Evolutionary conservation across 495 filamentous ascomycete species (phyloP).

Genomic region (Penicillium canescens): DNA sequence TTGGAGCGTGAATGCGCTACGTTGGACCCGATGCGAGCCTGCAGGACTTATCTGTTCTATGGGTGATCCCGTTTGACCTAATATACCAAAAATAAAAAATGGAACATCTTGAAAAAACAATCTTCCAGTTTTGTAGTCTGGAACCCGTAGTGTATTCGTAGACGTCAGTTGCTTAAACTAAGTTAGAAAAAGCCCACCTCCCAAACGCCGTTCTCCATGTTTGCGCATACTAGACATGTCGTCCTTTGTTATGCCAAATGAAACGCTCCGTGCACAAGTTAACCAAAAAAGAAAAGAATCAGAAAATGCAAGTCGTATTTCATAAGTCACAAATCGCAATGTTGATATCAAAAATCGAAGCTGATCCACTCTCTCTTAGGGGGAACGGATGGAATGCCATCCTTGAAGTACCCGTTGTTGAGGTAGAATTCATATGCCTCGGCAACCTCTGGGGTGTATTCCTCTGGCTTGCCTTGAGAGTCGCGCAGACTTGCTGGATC

Average conservation of each 20-base stretch:
- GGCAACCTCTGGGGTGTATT: constrained; percentile 49
- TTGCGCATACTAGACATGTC: background rate
- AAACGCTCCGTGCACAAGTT: background rate
- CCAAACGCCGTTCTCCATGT: background rate
- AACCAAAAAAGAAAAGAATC: no score
- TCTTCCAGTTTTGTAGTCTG: background rate
- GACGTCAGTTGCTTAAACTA: background rate
- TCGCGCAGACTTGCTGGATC: constrained; percentile 43
- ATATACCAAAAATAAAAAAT: constrained; percentile 37
- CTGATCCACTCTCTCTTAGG: constrained; percentile 71
- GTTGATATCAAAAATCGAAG: constrained; percentile 61
- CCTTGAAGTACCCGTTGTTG: constrained; percentile 62
- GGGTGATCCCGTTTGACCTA: constrained; percentile 34
- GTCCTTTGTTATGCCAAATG: background rate
- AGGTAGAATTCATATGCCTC: constrained; percentile 60
- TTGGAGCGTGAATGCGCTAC: background rate
- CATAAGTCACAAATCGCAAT: background rate
- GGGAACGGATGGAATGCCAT: constrained; percentile 68
- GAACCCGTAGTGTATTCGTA: background rate
- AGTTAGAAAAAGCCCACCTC: background rate
- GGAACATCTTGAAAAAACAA: constrained; percentile 29
- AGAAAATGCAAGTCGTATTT: no score
- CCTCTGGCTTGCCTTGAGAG: constrained; percentile 35
- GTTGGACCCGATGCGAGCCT: background rate
- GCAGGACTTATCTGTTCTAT: constrained; percentile 5